Percentiles rank a stretch among this genome's conserved stretches.
Conservation (phyloP, 176 grass and related monocot genomes). For the Alloteropsis semialata region DNA sequence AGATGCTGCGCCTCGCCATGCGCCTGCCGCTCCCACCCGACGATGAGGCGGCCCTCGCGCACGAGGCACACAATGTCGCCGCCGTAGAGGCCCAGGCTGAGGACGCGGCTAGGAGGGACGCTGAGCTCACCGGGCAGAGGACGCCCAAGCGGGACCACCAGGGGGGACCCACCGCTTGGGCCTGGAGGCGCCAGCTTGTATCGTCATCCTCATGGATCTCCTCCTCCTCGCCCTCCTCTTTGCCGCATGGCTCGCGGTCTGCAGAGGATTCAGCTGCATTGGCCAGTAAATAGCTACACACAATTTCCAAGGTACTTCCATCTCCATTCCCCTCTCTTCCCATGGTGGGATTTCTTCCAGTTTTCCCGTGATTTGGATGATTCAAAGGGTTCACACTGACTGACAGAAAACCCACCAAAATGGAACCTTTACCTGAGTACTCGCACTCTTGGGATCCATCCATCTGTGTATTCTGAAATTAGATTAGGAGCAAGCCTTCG, state of each 20-base stretch:
- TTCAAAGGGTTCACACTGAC: no score
- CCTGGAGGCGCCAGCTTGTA: slow-evolving; percentile 48
- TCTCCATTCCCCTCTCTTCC: no score
- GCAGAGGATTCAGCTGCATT: slow-evolving; percentile 40
- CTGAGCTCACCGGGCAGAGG: slow-evolving; percentile 14
- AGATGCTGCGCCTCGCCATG: slow-evolving; percentile 45
- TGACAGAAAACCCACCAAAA: no score
- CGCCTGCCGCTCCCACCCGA: slow-evolving; percentile 30
- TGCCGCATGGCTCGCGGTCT: slow-evolving; percentile 44
- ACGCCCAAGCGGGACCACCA: slow-evolving; percentile 29
- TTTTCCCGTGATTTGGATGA: no score
- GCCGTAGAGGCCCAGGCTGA: slow-evolving; percentile 32
- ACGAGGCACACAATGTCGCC: slow-evolving; percentile 36
- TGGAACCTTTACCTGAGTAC: no score
- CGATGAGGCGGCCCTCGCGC: slow-evolving; percentile 38
- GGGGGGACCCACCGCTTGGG: neutral
- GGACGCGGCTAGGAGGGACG: slow-evolving; percentile 24
- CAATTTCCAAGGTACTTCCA: no score
- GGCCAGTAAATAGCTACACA: no score
- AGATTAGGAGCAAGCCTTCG: no score
- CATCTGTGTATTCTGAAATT: no score
- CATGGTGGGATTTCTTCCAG: no score
- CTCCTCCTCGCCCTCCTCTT: slow-evolving; percentile 52
- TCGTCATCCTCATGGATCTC: slow-evolving; percentile 55
- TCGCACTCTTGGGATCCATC: no score